Percentiles rank a stretch among this genome's conserved stretches.
Conservation (phyloP, 1,284 basidiomycete species). For the Afroboletus lepidellus region DNA sequence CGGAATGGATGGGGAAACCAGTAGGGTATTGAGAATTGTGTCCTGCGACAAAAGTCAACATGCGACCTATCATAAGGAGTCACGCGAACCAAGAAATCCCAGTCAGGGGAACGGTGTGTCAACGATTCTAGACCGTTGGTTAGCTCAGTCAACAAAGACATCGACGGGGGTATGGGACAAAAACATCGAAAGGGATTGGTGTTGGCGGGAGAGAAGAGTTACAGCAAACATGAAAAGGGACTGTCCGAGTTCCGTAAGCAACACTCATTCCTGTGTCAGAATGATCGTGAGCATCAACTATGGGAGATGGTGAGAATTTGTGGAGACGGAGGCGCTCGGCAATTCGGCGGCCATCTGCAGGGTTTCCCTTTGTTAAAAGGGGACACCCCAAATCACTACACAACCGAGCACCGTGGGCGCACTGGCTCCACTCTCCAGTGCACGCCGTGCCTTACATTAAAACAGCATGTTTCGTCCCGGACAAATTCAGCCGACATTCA, state of each 20-base stretch:
- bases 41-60: conserved; percentile 25
- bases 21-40: conserved; percentile 23
- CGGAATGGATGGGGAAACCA: conserved; percentile 29
- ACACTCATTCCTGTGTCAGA: conserved; percentile 34
- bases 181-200: conserved; percentile 22
- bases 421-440: conserved; percentile 24
- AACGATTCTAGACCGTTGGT: conserved; percentile 27
- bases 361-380: conserved; percentile 8
- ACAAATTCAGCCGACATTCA: conserved; percentile 32
- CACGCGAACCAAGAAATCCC: conserved; percentile 33
- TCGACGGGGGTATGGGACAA: conserved; percentile 13
- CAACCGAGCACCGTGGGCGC: conserved; percentile 25
- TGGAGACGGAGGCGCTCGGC: conserved; percentile 34
- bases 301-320: conserved; percentile 35
- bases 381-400: conserved; percentile 32
- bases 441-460: conserved; percentile 26
- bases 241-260: conserved; percentile 30
- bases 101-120: conserved; percentile 29
- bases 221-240: conserved; percentile 21
- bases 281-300: conserved; percentile 32
- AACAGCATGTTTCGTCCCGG: conserved; percentile 21
- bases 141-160: conserved; percentile 30
- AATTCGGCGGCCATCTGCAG: conserved; percentile 31
- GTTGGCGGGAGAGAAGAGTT: conserved; percentile 21
- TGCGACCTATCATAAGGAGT: conserved; percentile 1